phyloP scores from a whole-genome alignment of 768 basidiomycete species.

The Rhodotorula paludigena region DNA sequence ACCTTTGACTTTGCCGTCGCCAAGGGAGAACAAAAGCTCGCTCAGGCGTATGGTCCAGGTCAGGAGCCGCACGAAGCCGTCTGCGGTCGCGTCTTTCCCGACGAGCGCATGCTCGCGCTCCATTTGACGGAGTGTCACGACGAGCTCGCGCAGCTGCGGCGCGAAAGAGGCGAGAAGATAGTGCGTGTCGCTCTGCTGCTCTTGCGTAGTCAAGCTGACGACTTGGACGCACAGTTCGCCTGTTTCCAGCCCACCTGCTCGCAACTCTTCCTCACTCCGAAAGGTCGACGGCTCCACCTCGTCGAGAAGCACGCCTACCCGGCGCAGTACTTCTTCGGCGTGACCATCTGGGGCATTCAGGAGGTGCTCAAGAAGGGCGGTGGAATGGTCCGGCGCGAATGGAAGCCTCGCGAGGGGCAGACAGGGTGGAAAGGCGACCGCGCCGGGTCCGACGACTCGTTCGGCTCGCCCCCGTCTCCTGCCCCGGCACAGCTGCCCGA shows the following conservation, averaged over 20 bases:
- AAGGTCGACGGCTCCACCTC: constrained; percentile 38
- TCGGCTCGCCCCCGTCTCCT: not conserved
- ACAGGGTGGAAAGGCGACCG: not conserved
- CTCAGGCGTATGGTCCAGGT: not conserved
- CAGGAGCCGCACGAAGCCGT: not conserved
- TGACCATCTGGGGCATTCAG: constrained; percentile 29
- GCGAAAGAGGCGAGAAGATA: constrained; percentile 37
- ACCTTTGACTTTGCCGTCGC: constrained; percentile 5
- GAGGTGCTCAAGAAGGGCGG: constrained; percentile 17
- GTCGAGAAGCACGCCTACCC: constrained; percentile 39
- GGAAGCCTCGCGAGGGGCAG: constrained; percentile 24
- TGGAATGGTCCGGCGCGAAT: constrained; percentile 32
- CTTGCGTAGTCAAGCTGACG: too few relatives aligned
- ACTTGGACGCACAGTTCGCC: constrained; percentile 22
- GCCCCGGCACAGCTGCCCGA: not conserved
- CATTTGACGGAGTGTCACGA: constrained; percentile 41
- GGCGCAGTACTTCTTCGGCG: constrained; percentile 33
- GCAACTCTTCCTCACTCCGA: constrained; percentile 25
- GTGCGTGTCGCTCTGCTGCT: constrained; percentile 12
- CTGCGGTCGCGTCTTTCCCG: constrained; percentile 39
- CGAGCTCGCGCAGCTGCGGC: constrained; percentile 22
- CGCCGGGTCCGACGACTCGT: not conserved
- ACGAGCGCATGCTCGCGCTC: constrained; percentile 25
- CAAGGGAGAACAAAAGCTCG: not conserved
- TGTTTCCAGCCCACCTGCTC: constrained; percentile 31